Base-by-base conservation (phyloP, 2,329 filamentous ascomycete genomes). In the Sporothrix variecibatus region DNA sequence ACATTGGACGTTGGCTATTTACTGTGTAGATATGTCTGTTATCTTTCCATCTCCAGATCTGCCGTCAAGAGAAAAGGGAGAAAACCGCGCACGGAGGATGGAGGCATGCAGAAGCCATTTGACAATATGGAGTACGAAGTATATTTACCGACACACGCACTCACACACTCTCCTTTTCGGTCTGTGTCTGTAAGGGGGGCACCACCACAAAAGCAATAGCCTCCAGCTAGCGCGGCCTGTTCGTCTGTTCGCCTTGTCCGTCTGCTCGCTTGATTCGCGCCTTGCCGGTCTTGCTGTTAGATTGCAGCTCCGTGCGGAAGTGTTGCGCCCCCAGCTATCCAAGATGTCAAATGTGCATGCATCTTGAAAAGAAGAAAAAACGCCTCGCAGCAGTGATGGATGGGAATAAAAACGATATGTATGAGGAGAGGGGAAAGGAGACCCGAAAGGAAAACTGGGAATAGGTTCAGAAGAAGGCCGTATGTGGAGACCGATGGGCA, bases 171-270 rank as follows among this genome's bases (percentile, higher is more conserved):
- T 23, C 31, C 20, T 62, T 58, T 60, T 17, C 28, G 56, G 28
- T 60, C 56, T 60, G 28, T 34, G 23, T 56, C 7, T 56, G 23
- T 56, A 26, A 49, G 17, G 28, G 34, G 62, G 34, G n/a, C 2
- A 34, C 34, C 62, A 43, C 62, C 28, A 65, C n/a, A 20, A 40
- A 65, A 65, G 38, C 62, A 65, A 46, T 43, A 46, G 62, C 58
- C 34, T 26, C n/a, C 17, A 8, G 6, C 8, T 65, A 65, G 62
- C n/a, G 20, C 62, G 11, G 38, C n/a, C 38, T 65, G 38, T 28
- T 15, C 11, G 38, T 46, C 38, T 65, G 62, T 64, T 38, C 58
- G 31, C 58, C 28, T 38, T 38, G 31, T 20, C 43, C 12, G 43
- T 49, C 43, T 20, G 2, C 26, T 31, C 15, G 7, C 9, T 31